Conservation (phyloP, 768 basidiomycete species). For the Phylloporus arenicola region DNA sequence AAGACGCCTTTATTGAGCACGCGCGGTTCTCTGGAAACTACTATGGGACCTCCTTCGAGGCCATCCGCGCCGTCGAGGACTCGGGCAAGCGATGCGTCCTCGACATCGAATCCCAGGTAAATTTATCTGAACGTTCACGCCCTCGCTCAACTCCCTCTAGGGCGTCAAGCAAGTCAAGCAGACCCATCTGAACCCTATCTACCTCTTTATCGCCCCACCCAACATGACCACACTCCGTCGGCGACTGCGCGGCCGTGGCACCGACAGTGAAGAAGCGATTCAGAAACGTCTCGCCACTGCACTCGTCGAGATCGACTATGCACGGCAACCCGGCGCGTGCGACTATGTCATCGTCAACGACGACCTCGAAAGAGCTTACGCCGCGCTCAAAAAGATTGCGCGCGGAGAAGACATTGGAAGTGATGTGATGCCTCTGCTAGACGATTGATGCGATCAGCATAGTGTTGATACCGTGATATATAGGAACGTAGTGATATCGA, state of each 20-base stretch:
- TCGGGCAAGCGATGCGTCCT: constrained; percentile 81
- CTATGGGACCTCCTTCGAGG: constrained; percentile 86
- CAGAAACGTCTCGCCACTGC: constrained; percentile 74
- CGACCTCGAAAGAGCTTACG: constrained; percentile 78
- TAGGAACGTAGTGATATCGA: not conserved
- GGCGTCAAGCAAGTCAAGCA: constrained; percentile 90
- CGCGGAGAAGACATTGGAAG: constrained; percentile 57
- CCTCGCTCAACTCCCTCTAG: constrained; percentile 34
- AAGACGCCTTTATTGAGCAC: constrained; percentile 86
- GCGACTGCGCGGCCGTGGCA: constrained; percentile 76
- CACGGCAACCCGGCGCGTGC: constrained; percentile 66
- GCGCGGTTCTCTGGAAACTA: constrained; percentile 90
- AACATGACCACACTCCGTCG: constrained; percentile 60
- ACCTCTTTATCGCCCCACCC: constrained; percentile 90
- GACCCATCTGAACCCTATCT: constrained; percentile 77
- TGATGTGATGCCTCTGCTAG: constrained; percentile 63
- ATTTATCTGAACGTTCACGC: not conserved
- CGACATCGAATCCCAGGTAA: constrained; percentile 90
- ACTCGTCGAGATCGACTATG: constrained; percentile 76
- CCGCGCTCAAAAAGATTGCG: constrained; percentile 68
- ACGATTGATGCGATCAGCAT: constrained; percentile 37
- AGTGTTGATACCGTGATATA: constrained; percentile 5
- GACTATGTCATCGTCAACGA: constrained; percentile 90
- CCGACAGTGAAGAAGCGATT: constrained; percentile 71
- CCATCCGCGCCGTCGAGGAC: constrained; percentile 62